Evolutionary conservation across 495 filamentous ascomycete species (phyloP).

Genomic region (Annulohypoxylon nitens): DNA sequence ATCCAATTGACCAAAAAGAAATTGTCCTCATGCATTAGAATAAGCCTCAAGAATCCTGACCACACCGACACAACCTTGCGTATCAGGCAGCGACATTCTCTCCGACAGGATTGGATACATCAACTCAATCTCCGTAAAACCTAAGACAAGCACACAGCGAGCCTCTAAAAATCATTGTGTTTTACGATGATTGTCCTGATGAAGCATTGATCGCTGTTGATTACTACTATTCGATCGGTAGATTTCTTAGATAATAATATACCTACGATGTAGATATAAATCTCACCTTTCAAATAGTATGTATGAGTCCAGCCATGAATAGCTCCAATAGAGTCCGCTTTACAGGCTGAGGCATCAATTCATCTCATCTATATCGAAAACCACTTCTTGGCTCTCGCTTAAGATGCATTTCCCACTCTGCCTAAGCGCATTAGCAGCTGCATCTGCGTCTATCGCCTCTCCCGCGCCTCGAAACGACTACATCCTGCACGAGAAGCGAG

Average conservation of each 20-base stretch:
- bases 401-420: background rate
- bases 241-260: background rate
- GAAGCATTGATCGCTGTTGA: slow-evolving; percentile 1
- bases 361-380: background rate
- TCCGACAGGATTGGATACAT: background rate
- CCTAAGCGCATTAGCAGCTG: background rate
- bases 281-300: background rate
- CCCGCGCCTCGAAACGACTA: background rate
- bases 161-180: background rate
- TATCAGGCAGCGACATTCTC: background rate
- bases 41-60: background rate
- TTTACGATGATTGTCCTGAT: background rate
- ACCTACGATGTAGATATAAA: background rate
- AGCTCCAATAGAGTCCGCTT: background rate
- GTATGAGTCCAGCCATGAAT: background rate
- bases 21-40: background rate
- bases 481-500: slow-evolving; percentile 7
- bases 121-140: background rate
- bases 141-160: background rate
- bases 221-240: background rate
- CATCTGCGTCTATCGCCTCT: background rate
- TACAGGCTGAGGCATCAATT: background rate
- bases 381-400: background rate
- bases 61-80: background rate
- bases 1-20: background rate